Base-by-base conservation (phyloP, 169 alveolate genomes). In the Prorocentrum cordatum region DNA sequence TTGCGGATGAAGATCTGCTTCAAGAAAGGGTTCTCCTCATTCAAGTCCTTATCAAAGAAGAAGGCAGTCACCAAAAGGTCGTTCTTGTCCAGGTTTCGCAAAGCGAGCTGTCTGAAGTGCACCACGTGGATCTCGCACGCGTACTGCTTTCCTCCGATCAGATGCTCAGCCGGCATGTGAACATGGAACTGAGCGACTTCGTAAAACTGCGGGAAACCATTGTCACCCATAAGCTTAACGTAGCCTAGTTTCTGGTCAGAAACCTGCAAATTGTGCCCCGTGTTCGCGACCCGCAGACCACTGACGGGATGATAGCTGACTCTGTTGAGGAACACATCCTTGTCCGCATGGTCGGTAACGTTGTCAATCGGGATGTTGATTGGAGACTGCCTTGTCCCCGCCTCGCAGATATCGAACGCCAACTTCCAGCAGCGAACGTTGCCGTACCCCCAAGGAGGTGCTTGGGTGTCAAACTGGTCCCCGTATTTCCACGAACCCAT, bases 121-220 rank as follows among this genome's bases (percentile, higher is more conserved):
- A 79, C 89, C 18, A 79, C 35, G 61, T 79, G 89, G 77, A 79
- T 32, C 27, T 79, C 89, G 4, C 68, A 73, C 4, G 89, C 67
- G 39, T 16, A 79, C 77, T 59, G 89, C 22, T 66, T 62, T 5
- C 89, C 89, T 26, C 61, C 32, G 89, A 79, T 79, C 45, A 61
- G 22, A 54, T 79, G 89, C 61, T 79, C 89, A 6, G 89, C 58
- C 36, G 89, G 89, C 77, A 79, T 59, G 64, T 79, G 89, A 12
- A 79, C 36, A 27, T 79, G 89, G 38, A 79, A 79, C 66, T 79
- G 89, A n/a, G 59, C 85, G 31, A 75, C 47, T 20, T 75, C 85
- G 14, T 75, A 75, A 42, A 75, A 75, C 70, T 75, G 71, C 26
- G 85, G 85, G 58, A 75, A 75, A 22, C 85, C 85, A 54, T 75